Conservation (phyloP, 1,284 basidiomycete species). For the Cystobasidiaceae sp. region DNA sequence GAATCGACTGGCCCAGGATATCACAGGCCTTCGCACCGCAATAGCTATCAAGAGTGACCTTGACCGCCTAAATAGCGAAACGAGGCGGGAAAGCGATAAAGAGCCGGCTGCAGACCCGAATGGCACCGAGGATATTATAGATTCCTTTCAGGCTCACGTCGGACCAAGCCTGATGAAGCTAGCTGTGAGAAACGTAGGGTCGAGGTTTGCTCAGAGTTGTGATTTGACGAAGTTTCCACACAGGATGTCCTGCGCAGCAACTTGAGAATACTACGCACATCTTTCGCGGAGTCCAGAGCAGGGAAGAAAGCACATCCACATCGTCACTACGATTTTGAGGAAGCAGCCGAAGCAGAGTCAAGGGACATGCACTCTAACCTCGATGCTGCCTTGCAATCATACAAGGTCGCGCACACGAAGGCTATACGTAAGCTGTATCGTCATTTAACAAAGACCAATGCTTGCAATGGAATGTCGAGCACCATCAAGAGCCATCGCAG, state of each 20-base stretch:
- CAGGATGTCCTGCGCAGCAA: conserved; percentile 47
- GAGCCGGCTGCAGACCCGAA: conserved; percentile 15
- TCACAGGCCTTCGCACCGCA: conserved; percentile 77
- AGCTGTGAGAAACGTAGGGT: conserved; percentile 55
- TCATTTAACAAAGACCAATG: conserved; percentile 15
- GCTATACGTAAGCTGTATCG: conserved; percentile 28
- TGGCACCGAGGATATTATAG: conserved; percentile 48
- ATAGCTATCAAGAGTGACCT: conserved; percentile 76
- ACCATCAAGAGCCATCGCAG: conserved; percentile 14
- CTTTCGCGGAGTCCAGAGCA: conserved; percentile 53
- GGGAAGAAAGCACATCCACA: conserved; percentile 24
- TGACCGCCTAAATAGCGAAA: conserved; percentile 48
- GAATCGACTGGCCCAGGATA: conserved; percentile 80
- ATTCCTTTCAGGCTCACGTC: conserved; percentile 67
- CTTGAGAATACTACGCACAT: conserved; percentile 61
- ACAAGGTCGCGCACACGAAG: conserved; percentile 51
- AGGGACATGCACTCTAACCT: conserved; percentile 60
- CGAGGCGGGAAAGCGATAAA: neutral
- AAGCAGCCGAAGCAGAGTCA: conserved; percentile 52
- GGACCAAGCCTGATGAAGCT: conserved; percentile 70
- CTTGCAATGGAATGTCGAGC: neutral
- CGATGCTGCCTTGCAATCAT: conserved; percentile 62
- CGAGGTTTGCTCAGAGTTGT: neutral
- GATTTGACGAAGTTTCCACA: conserved; percentile 2
- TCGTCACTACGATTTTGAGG: conserved; percentile 28